Percentiles rank a stretch among this genome's conserved stretches.
phyloP scores from a whole-genome alignment of 805 yeast genomes.

The Monosporozyma yasuniensis region DNA sequence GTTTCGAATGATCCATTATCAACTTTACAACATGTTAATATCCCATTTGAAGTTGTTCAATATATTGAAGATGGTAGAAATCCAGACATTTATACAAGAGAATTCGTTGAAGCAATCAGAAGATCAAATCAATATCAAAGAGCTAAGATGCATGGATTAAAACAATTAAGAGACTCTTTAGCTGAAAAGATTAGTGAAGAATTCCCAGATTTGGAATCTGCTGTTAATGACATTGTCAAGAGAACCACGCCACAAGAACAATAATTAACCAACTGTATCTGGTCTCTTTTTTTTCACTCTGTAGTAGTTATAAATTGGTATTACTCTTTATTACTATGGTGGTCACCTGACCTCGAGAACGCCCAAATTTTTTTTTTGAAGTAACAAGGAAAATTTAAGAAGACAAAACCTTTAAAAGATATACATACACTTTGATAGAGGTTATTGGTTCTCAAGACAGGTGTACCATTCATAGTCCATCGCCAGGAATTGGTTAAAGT shows the following conservation, averaged over 20 bases:
- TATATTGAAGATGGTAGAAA: conserved; percentile 95
- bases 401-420: too few relatives aligned
- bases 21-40: conserved; percentile 34
- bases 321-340: too few relatives aligned
- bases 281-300: too few relatives aligned
- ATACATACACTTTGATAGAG: too few relatives aligned
- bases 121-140: conserved; percentile 79
- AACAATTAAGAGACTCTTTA: conserved; percentile 51
- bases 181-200: conserved; percentile 63
- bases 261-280: too few relatives aligned
- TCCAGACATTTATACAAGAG: conserved; percentile 94
- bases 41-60: conserved; percentile 79
- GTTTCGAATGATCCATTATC: conserved; percentile 26
- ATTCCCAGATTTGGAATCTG: conserved; percentile 63
- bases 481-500: too few relatives aligned
- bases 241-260: conserved; percentile 22
- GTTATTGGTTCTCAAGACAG: not conserved
- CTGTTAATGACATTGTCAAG: conserved; percentile 47
- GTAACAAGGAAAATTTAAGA: too few relatives aligned
- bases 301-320: too few relatives aligned
- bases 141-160: conserved; percentile 72
- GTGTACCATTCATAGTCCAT: not conserved
- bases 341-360: not conserved
- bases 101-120: conserved; percentile 89
- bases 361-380: too few relatives aligned